Percentiles rank a stretch among this genome's conserved stretches.
phyloP scores from a whole-genome alignment of 2,329 filamentous ascomycete species.

The Beauveria australis region DNA sequence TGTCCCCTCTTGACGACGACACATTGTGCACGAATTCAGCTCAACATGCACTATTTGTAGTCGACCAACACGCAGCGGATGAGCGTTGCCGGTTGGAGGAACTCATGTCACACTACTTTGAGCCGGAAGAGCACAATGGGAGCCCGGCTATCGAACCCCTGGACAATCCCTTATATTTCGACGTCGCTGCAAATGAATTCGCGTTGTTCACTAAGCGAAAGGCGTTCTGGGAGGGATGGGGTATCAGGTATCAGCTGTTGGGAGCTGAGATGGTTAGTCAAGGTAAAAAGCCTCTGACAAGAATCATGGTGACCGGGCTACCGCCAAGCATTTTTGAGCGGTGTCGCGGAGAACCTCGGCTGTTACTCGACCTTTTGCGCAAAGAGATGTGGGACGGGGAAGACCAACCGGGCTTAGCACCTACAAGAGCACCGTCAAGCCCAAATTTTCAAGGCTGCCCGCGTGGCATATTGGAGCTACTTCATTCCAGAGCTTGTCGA shows the following conservation, averaged over 20 bases:
- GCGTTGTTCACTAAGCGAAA: slow-evolving; percentile 46
- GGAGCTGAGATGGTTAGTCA: not conserved
- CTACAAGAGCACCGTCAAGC: slow-evolving; percentile 1
- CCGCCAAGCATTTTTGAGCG: slow-evolving; percentile 69
- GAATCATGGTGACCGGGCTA: slow-evolving; percentile 47
- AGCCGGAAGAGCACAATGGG: slow-evolving; percentile 19
- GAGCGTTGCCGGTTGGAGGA: slow-evolving; percentile 75
- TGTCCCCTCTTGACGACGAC: slow-evolving; percentile 2
- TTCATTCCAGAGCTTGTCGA: slow-evolving; percentile 69
- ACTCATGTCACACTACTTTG: slow-evolving; percentile 52
- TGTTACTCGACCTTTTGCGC: slow-evolving; percentile 68
- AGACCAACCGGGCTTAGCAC: slow-evolving; percentile 27
- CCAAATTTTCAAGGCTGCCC: slow-evolving; percentile 60
- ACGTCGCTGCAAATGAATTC: slow-evolving; percentile 53
- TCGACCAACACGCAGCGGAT: slow-evolving; percentile 94
- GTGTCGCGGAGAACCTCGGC: slow-evolving; percentile 61
- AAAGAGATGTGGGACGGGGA: slow-evolving; percentile 62
- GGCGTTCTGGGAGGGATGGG: slow-evolving; percentile 62
- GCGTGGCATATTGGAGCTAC: slow-evolving; percentile 62
- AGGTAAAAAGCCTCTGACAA: slow-evolving; percentile 9
- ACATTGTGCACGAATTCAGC: not conserved
- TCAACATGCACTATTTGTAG: slow-evolving; percentile 56
- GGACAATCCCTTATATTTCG: slow-evolving; percentile 52
- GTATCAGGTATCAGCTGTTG: slow-evolving; percentile 53
- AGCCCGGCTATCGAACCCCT: slow-evolving; percentile 25